phyloP scores from a whole-genome alignment of 1,284 basidiomycete species.

The Ganoderma resinaceum region DNA sequence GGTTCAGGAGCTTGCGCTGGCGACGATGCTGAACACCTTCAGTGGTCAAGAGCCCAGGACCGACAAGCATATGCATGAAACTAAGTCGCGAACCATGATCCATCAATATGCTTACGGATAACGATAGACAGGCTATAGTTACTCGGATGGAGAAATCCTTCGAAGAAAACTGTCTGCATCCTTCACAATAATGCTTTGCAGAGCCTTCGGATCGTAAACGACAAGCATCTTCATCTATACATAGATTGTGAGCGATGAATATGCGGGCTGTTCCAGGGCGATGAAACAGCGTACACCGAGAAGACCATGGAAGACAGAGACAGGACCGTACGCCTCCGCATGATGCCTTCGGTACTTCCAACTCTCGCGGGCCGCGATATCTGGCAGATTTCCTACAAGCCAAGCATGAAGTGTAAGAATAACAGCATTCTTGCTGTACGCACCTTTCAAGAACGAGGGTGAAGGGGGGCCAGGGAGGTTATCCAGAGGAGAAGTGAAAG shows the following conservation, averaged over 20 bases:
- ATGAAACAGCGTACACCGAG: constrained; percentile 13
- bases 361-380: constrained; percentile 17
- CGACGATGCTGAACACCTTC: constrained; percentile 20
- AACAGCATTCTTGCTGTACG: not conserved
- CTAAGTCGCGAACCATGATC: not conserved
- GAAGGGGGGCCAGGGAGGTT: not conserved
- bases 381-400: constrained; percentile 18
- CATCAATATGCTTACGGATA: not conserved
- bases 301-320: constrained; percentile 1
- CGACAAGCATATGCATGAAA: constrained; percentile 22
- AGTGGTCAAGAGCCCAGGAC: constrained; percentile 31
- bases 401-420: not conserved
- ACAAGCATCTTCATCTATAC: constrained; percentile 9
- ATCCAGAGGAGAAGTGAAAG: not conserved
- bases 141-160: constrained; percentile 21
- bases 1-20: constrained; percentile 29
- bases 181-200: constrained; percentile 24
- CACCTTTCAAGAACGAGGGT: not conserved
- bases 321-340: constrained; percentile 19
- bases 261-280: not conserved
- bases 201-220: constrained; percentile 18
- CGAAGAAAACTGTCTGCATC: constrained; percentile 19
- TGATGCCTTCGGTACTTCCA: constrained; percentile 10
- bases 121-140: not conserved
- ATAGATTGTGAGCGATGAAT: not conserved